Evolutionary conservation across 2,329 filamentous ascomycete genomes (phyloP).

Genomic region (Exophiala bonariae): DNA sequence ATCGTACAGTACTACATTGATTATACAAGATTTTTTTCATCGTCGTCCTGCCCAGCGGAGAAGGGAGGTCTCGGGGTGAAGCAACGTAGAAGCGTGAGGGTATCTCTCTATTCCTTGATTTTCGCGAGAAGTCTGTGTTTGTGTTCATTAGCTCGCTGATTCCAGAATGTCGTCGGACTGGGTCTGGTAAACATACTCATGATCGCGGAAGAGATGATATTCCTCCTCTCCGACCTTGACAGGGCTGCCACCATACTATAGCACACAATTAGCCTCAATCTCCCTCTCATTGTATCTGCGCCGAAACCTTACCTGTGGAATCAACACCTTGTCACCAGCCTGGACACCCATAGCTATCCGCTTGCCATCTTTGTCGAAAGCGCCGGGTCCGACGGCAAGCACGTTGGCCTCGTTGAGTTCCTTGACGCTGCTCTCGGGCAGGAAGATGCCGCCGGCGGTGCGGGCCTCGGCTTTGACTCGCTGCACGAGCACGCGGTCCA

Average conservation of each 20-base stretch:
- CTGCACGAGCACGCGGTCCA: constrained; percentile 98
- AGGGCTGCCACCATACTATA: constrained; percentile 84
- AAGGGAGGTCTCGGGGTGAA: neutral
- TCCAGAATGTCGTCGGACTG: neutral
- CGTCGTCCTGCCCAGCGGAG: too few species aligned
- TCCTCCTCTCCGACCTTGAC: constrained; percentile 98
- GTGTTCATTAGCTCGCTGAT: neutral
- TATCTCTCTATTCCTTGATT: constrained; percentile 90
- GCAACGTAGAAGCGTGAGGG: neutral
- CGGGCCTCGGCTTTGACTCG: constrained; percentile 96
- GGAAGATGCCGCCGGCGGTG: constrained; percentile 95
- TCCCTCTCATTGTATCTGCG: too few species aligned
- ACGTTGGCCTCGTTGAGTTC: constrained; percentile 98
- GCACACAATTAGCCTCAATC: constrained; percentile 26
- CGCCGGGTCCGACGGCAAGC: constrained; percentile 88
- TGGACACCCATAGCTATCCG: constrained; percentile 79
- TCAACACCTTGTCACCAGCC: constrained; percentile 88
- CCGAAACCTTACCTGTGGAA: constrained; percentile 75
- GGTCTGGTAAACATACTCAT: constrained; percentile 71
- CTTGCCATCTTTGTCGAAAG: constrained; percentile 84
- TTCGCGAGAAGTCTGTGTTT: constrained; percentile 82
- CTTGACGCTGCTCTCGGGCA: constrained; percentile 95
- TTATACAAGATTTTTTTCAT: too few species aligned
- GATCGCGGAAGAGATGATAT: constrained; percentile 92
- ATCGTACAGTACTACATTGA: too few species aligned